A percentile compares a stretch with the other conserved stretches of the same genome.
Evolutionary conservation across 495 filamentous ascomycete genomes (phyloP).

Genomic region (Aspergillus leporis): DNA sequence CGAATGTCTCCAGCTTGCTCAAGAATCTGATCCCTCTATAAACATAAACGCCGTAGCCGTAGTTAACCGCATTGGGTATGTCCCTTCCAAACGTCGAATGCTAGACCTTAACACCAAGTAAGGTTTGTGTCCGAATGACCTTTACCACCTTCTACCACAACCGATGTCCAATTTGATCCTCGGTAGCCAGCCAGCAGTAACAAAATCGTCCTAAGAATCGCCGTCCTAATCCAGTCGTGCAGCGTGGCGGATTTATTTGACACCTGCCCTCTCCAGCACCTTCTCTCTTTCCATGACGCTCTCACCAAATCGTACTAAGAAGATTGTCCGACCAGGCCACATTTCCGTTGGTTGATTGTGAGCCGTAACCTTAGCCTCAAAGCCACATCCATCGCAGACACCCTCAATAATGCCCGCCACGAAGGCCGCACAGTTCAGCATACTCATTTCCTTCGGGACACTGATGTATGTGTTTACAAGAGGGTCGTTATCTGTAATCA

Average conservation of each 20-base stretch:
- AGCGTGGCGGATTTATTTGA: conserved; percentile 36
- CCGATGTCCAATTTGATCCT: background rate
- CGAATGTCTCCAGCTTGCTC: background rate
- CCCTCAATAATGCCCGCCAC: conserved; percentile 96
- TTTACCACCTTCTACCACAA: background rate
- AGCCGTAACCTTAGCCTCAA: conserved; percentile 85
- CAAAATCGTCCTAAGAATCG: background rate
- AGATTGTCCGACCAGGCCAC: conserved; percentile 95
- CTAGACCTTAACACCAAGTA: conserved; percentile 1
- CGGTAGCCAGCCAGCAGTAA: background rate
- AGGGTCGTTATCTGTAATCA: conserved; percentile 97
- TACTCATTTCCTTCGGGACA: conserved; percentile 90
- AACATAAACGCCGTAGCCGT: background rate
- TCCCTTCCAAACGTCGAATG: background rate
- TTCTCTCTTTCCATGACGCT: conserved; percentile 91
- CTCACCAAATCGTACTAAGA: conserved; percentile 85
- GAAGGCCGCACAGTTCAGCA: conserved; percentile 94
- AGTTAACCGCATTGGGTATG: background rate
- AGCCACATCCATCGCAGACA: conserved; percentile 87
- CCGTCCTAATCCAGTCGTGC: background rate
- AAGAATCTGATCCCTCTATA: background rate
- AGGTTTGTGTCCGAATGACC: background rate
- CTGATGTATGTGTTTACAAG: conserved; percentile 90
- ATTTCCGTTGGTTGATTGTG: conserved; percentile 82
- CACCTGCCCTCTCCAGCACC: conserved; percentile 52